Evolutionary conservation across 1,284 basidiomycete genomes (phyloP).

Genomic region (Erythrobasidium hasegawianum): DNA sequence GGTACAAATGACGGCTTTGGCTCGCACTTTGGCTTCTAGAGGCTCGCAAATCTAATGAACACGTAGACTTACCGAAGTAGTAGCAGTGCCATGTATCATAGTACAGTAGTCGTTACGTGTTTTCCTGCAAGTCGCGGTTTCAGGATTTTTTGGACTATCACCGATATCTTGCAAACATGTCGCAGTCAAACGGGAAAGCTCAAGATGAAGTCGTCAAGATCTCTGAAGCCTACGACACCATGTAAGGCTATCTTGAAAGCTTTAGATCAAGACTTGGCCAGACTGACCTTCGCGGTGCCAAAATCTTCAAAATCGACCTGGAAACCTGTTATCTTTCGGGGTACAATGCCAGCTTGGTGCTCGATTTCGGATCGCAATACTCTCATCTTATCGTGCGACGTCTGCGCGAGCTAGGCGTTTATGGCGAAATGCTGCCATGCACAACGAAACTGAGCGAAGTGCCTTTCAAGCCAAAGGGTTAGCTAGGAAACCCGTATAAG

Average conservation of each 20-base stretch:
- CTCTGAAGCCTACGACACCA: conserved; percentile 30
- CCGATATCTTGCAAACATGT: background rate
- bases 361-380: conserved; percentile 41
- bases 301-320: background rate
- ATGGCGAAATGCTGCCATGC: conserved; percentile 97
- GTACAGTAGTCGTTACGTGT: conserved; percentile 1
- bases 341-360: conserved; percentile 29
- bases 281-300: background rate
- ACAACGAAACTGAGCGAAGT: conserved; percentile 87
- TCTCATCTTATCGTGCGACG: conserved; percentile 96
- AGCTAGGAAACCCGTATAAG: conserved; percentile 46
- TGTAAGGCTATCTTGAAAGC: too few species aligned
- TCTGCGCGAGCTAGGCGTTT: conserved; percentile 97
- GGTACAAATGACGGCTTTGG: too few species aligned
- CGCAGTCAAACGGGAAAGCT: background rate
- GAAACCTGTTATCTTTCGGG: background rate
- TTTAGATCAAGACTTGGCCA: too few species aligned
- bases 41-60: background rate
- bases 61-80: background rate
- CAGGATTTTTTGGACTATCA: background rate
- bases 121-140: background rate
- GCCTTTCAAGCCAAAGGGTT: conserved; percentile 93
- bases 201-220: conserved; percentile 25
- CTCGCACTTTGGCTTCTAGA: background rate
- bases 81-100: background rate